Percentiles rank a stretch among this genome's conserved stretches.
phyloP scores from a whole-genome alignment of 352 stramenopile genomes.

The Phytopythium cucurbitacearum region DNA sequence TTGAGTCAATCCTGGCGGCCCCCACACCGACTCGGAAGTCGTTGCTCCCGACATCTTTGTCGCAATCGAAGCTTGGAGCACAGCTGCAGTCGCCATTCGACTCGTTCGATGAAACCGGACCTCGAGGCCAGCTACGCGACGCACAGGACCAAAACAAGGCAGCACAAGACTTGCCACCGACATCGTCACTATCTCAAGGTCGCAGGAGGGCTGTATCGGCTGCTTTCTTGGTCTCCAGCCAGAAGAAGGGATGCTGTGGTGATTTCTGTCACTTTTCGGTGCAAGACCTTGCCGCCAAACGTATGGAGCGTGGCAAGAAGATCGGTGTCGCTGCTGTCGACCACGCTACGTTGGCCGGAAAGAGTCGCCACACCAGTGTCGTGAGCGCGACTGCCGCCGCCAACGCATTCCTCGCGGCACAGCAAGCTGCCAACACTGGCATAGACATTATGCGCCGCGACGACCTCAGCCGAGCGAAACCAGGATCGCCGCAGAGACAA shows the following conservation, averaged over 20 bases:
- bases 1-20: constrained; percentile 70
- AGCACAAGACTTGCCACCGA: constrained; percentile 48
- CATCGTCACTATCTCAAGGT: constrained; percentile 50
- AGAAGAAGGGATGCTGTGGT: constrained; percentile 65
- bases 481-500: constrained; percentile 27
- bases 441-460: constrained; percentile 6
- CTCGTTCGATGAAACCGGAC: constrained; percentile 23
- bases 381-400: constrained; percentile 45
- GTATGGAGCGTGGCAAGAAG: constrained; percentile 34
- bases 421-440: constrained; percentile 16
- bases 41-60: constrained; percentile 25
- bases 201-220: constrained; percentile 50
- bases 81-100: constrained; percentile 14
- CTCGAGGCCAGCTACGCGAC: constrained; percentile 22
- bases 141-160: constrained; percentile 44
- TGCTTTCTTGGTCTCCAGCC: constrained; percentile 64
- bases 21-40: constrained; percentile 31
- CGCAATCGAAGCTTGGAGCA: constrained; percentile 7
- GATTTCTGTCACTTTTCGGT: constrained; percentile 61
- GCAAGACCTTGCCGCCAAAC: constrained; percentile 28
- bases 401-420: constrained; percentile 47
- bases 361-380: constrained; percentile 38
- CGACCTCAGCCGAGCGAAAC: constrained; percentile 18
- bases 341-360: constrained; percentile 7
- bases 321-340: constrained; percentile 7